Base-by-base conservation (phyloP, 495 filamentous ascomycete genomes). In the Cairneyella variabilis region DNA sequence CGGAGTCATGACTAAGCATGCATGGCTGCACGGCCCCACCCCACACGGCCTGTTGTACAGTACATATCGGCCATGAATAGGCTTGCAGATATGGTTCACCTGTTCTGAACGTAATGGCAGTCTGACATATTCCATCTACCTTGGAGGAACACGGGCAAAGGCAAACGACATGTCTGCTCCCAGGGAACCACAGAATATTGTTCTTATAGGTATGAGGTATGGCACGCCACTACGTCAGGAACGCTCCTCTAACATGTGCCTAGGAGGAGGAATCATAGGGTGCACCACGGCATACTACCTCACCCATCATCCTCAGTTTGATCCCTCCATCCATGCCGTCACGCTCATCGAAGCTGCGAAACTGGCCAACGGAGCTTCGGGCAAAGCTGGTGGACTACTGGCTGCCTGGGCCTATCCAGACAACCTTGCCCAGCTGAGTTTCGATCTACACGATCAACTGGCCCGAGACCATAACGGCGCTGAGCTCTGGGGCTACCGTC, bases 211-310 rank as follows among this genome's bases (percentile, higher is more conserved):
- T 86, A 72, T 62, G 78, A 46, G n/a, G 49, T 12, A 49, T 37
- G 44, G 21, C 38, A 43, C 16, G n/a, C n/a, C 41, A 25, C 39
- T 9, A 3, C 4, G 27, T 14, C 14, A 25, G 22, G 3, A 20
- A 2, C 22, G 25, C 54, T 49, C 17, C 42, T 25, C 20, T 34
- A 18, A 50, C 18, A 3, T 40, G 23, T 20, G 53, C 17, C n/a
- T 53, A 90, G 91, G 92, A 57, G 92, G 92, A 60, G 92, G 92
- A 63, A 91, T 97, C 54, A 95, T 97, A 64, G 92, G 92, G 59
- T 87, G 84, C 68, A 93, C 90, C 46, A 90, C 89, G 12, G 93
- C 92, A 54, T 97, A 97, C 69, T 97, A 86, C 64, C 73, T 97
- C 17, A 91, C 90, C 1, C 85, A 89, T 55, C 92, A 97, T 69